These are phyloP conservation scores for Tardiomyces digboiensis DNA, from an alignment of 1,139 yeast genomes.

Conservation along the genomic window DNA sequence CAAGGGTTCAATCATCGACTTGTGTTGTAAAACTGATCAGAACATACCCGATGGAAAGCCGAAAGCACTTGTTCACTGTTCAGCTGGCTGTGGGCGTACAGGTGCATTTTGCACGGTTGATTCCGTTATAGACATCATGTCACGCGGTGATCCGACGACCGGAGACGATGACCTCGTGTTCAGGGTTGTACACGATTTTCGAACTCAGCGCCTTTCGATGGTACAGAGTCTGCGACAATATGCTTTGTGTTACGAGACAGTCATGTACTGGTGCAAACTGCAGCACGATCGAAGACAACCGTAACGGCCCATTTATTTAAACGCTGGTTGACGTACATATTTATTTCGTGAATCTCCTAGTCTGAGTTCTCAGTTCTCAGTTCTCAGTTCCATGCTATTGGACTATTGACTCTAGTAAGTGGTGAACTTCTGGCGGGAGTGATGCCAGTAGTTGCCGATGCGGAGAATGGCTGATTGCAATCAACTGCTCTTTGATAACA, in stretches of 20 bases:
- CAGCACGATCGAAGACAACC: no score
- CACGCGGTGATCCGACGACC: conserved; percentile 7
- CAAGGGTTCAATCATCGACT: conserved; percentile 27
- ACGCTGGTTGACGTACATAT: no score
- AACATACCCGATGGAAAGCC: conserved; percentile 9
- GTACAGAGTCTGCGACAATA: conserved; percentile 75
- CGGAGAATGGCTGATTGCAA: neutral
- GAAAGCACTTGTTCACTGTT: conserved; percentile 60
- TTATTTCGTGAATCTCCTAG: no score
- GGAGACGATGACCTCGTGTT: conserved; percentile 42
- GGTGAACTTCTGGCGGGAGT: neutral
- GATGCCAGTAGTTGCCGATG: neutral
- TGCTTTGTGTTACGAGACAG: conserved; percentile 57
- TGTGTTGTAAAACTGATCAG: conserved; percentile 3
- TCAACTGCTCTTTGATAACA: neutral
- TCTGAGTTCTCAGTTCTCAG: no score
- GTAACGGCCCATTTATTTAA: no score
- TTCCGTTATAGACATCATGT: conserved; percentile 42
- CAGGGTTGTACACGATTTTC: conserved; percentile 45
- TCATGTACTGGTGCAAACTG: conserved; percentile 21
- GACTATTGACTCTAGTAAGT: neutral
- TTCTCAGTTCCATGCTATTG: no score
- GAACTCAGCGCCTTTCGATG: conserved; percentile 73
- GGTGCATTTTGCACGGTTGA: conserved; percentile 80
- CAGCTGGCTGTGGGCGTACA: conserved; percentile 91